Evolutionary conservation across 2,329 filamentous ascomycete genomes (phyloP).

Genomic region (Aspergillus fumigatus): DNA sequence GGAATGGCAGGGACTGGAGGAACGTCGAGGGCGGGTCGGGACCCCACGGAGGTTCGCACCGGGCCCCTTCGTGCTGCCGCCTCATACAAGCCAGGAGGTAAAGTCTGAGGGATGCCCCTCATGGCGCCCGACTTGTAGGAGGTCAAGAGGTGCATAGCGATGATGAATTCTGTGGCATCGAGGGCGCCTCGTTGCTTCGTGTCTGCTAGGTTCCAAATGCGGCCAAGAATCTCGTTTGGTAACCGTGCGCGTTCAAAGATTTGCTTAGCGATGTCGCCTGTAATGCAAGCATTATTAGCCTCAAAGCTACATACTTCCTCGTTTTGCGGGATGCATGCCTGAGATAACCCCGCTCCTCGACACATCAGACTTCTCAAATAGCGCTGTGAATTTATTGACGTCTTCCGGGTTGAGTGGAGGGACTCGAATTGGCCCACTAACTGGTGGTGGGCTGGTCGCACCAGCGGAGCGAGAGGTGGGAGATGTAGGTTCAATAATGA

Average conservation of each 20-base stretch:
- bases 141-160: slow-evolving; percentile 94
- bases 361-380: slow-evolving; percentile 86
- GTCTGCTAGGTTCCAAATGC: slow-evolving; percentile 93
- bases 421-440: slow-evolving; percentile 67
- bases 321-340: slow-evolving; percentile 36
- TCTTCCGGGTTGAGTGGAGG: slow-evolving; percentile 85
- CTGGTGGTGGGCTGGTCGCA: slow-evolving; percentile 40
- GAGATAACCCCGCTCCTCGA: slow-evolving; percentile 68
- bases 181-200: slow-evolving; percentile 87
- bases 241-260: slow-evolving; percentile 93
- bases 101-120: slow-evolving; percentile 69
- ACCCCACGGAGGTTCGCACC: slow-evolving; percentile 49
- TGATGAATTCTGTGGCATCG: slow-evolving; percentile 86
- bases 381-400: slow-evolving; percentile 76
- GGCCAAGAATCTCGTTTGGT: slow-evolving; percentile 84
- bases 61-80: slow-evolving; percentile 70
- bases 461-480: slow-evolving; percentile 48
- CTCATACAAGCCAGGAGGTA: slow-evolving; percentile 85
- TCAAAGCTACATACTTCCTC: background rate
- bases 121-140: slow-evolving; percentile 83
- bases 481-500: slow-evolving; percentile 46
- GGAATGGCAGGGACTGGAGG: slow-evolving; percentile 66
- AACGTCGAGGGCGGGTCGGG: slow-evolving; percentile 43
- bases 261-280: slow-evolving; percentile 79
- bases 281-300: slow-evolving; percentile 10